Base-by-base conservation (phyloP, 305 asterid species). In the Caryopteris hybrid region DNA sequence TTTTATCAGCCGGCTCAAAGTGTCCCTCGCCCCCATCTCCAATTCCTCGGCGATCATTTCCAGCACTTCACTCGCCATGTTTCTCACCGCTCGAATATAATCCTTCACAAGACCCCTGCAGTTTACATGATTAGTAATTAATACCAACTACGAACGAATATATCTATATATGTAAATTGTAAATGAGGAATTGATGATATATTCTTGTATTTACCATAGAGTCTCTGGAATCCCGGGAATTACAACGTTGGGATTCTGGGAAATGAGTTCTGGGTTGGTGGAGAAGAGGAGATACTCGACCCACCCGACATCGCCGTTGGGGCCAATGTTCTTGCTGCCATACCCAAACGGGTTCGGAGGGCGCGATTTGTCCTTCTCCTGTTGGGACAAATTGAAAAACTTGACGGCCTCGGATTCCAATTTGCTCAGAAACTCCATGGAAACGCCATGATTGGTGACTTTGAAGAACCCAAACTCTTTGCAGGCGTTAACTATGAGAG, bases 261-360 rank as follows among this genome's bases (percentile, higher is more conserved):
- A 63, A 14, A 27, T 16, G 52, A 72, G 58, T 6, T 73, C 56
- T 9, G 84, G 61, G 64, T 78, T 79, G 64, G 88, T 71, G 55
- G 66, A 57, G 58, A 85, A 76, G 52, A 89, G 86, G 20, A 89
- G 86, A 72, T 85, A 89, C 63, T 89, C 96, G 4, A 87, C 61
- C 95, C 90, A 87, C 0, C 96, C 95, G 29, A 82, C 75, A 50
- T 90, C 96, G 21, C 96, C 93, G 46, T 84, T 85, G 3, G 48
- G 66, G 21, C 96, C 96, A 58, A 90, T 90, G 29, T 29, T 80
- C 78, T 84, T 87, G 85, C 74, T 76, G 1, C 93, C 96, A 57
- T 90, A 90, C 2, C 96, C 91, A 46, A 81, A 82, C 9, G 93
- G 95, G 50, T 64, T 75, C 6, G 95, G 79, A 2, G 84, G 82